phyloP scores from a whole-genome alignment of 371 early-diverging fungal genomes.

The Syncephalastrum sp. region DNA sequence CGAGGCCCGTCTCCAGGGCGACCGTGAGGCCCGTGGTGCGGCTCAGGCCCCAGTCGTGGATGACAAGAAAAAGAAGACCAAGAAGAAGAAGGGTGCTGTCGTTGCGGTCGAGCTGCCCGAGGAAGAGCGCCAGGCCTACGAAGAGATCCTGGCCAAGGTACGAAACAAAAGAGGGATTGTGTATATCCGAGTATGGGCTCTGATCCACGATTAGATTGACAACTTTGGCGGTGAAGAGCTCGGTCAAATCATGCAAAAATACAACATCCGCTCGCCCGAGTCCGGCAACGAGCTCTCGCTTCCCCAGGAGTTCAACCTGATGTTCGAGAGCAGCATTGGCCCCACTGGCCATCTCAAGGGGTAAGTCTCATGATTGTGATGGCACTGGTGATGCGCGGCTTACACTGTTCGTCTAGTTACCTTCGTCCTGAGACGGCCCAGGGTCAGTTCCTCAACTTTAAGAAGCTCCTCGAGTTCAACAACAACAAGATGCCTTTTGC shows the following conservation, averaged over 20 bases:
- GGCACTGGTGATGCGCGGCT: too few relatives aligned
- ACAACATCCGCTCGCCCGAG: constrained; percentile 91
- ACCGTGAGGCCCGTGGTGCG: constrained; percentile 66
- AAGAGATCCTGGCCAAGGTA: constrained; percentile 85
- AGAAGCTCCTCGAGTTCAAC: constrained; percentile 96
- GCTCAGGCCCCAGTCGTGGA: constrained; percentile 39
- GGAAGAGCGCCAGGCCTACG: constrained; percentile 68
- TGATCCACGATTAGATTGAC: constrained; percentile 66
- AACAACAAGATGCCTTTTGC: constrained; percentile 99
- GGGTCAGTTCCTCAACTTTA: constrained; percentile 99
- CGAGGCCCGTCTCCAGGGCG: constrained; percentile 83
- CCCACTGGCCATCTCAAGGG: constrained; percentile 96
- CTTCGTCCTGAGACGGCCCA: constrained; percentile 99
- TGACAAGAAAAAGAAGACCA: constrained; percentile 68
- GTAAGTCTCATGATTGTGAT: constrained; percentile 25
- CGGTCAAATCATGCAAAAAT: constrained; percentile 82
- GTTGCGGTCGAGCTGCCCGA: constrained; percentile 70
- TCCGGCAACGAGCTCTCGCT: constrained; percentile 90
- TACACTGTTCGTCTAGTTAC: constrained; percentile 50
- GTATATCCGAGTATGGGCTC: background rate
- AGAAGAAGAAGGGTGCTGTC: constrained; percentile 67
- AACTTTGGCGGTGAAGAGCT: constrained; percentile 90
- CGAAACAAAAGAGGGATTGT: constrained; percentile 4
- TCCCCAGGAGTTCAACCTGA: constrained; percentile 97
- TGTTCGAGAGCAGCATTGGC: constrained; percentile 99